Base-by-base conservation (phyloP, 768 basidiomycete genomes). In the Coprinellus micaceus region DNA sequence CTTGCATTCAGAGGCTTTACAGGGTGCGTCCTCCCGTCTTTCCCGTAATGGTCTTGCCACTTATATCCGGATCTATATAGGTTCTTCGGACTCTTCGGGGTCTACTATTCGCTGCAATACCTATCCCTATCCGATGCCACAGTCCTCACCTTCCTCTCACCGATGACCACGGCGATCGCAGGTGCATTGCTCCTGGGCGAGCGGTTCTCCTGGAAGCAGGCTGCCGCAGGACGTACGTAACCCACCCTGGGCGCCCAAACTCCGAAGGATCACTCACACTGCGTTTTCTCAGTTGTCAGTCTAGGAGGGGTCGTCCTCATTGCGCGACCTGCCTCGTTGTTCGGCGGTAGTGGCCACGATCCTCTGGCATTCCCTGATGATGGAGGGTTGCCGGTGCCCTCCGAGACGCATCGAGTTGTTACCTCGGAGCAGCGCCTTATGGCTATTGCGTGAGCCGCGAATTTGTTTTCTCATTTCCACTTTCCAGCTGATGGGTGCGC, bases 301-400 rank as follows among this genome's bases (percentile, higher is more conserved):
- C 76, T 95, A 29, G 41, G 80, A 9, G 94, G 93, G 0, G 91
- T 93, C 9, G 67, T 94, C 13, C 75, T 94, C 7, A 91, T 97
- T 49, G 89, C 92, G 11, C 77, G 90, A 33, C 94, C 94, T 0
- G 71, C 78, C 0, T 83, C 84, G 51, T 61, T 97, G 6, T 95
- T 97, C 61, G 87, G 86, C 2, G 54, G 58, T 11, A 11, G 29
- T 19, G 24, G 15, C 12, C n/a, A 44, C 28, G 12, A 19, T 4
- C 24, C 3, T 28, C 24, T 44, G 10, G 44, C 45, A 26, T 6
- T 53, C 4, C 19, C 30, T 4, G 53, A 47, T 19, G 61, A 55
- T 53, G 54, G 29, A 29, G 54, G 39, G 13, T 37, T 41, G 3
- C 24, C n/a, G 13, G 37, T 58, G 19, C 21, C 69, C 75, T 61